Evolutionary conservation across 208 protist genomes (phyloP).

Genomic region (Phytomonas sp.): DNA sequence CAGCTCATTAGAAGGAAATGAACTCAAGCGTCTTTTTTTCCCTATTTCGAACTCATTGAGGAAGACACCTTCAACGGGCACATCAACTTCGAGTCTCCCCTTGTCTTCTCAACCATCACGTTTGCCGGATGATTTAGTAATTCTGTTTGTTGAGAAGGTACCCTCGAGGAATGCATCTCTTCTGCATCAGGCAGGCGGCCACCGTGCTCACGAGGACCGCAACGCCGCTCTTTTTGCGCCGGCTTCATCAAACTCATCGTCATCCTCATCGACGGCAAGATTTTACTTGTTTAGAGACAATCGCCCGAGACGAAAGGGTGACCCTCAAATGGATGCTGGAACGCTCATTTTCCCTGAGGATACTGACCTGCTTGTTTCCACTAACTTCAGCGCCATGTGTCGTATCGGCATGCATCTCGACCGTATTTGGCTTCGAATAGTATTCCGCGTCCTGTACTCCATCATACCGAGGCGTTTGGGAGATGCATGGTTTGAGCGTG

Average conservation of each 20-base stretch:
- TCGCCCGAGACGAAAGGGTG: background rate
- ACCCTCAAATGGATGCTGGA: constrained; percentile 6
- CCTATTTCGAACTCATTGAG: background rate
- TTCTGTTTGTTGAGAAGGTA: constrained; percentile 73
- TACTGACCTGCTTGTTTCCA: constrained; percentile 62
- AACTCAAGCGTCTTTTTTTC: constrained; percentile 44
- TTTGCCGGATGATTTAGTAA: constrained; percentile 29
- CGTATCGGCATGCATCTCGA: constrained; percentile 80
- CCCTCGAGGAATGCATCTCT: constrained; percentile 39
- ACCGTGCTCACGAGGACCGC: constrained; percentile 15
- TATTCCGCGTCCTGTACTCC: constrained; percentile 38
- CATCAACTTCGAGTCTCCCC: background rate
- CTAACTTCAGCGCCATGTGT: constrained; percentile 60
- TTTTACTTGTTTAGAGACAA: background rate
- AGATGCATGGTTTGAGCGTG: constrained; percentile 43
- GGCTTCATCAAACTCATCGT: background rate
- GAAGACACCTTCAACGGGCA: background rate
- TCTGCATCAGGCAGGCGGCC: constrained; percentile 15
- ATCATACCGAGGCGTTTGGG: constrained; percentile 36
- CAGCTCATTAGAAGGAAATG: constrained; percentile 35
- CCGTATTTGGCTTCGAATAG: constrained; percentile 27
- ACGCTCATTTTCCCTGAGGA: constrained; percentile 19
- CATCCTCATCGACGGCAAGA: constrained; percentile 1
- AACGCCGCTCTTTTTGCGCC: constrained; percentile 11
- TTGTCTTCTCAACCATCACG: constrained; percentile 5